These are phyloP conservation scores for Monilinia laxa DNA, from an alignment of 2,329 filamentous ascomycete species.

Conservation along the genomic window DNA sequence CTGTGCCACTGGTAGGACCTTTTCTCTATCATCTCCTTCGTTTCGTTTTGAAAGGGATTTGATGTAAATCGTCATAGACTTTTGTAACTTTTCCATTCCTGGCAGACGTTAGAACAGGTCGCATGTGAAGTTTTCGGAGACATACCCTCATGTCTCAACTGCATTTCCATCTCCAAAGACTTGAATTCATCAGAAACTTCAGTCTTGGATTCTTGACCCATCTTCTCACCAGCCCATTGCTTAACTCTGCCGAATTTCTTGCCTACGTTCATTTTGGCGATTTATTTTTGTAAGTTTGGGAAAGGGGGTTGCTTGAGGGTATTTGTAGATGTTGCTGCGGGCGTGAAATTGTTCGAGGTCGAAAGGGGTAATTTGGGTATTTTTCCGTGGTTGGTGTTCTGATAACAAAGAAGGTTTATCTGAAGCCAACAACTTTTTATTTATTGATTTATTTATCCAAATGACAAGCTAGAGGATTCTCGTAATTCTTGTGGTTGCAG, in stretches of 20 bases:
- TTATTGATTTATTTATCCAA: slow-evolving; percentile 18
- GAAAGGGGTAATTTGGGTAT: not conserved
- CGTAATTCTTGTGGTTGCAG: not conserved
- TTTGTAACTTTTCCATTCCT: slow-evolving; percentile 91
- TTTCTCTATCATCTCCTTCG: slow-evolving; percentile 84
- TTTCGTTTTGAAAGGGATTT: slow-evolving; percentile 84
- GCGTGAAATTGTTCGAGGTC: not conserved
- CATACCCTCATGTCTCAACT: slow-evolving; percentile 80
- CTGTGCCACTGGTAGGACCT: slow-evolving; percentile 74
- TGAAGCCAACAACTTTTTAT: not conserved
- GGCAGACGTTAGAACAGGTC: slow-evolving; percentile 29
- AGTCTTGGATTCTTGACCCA: slow-evolving; percentile 89
- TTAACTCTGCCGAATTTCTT: slow-evolving; percentile 95
- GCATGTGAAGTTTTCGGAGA: slow-evolving; percentile 18
- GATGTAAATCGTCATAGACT: slow-evolving; percentile 80
- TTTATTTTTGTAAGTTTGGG: not conserved
- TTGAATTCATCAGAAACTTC: slow-evolving; percentile 88
- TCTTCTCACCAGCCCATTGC: slow-evolving; percentile 97
- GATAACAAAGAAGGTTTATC: slow-evolving; percentile 8
- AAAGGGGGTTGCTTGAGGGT: not conserved
- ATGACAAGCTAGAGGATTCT: not conserved
- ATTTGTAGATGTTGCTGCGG: not conserved
- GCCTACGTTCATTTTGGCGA: slow-evolving; percentile 43
- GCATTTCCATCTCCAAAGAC: slow-evolving; percentile 85
- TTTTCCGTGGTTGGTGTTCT: slow-evolving; percentile 3